Base-by-base conservation (phyloP, 208 protist species). In the Porcisia hertigi region DNA sequence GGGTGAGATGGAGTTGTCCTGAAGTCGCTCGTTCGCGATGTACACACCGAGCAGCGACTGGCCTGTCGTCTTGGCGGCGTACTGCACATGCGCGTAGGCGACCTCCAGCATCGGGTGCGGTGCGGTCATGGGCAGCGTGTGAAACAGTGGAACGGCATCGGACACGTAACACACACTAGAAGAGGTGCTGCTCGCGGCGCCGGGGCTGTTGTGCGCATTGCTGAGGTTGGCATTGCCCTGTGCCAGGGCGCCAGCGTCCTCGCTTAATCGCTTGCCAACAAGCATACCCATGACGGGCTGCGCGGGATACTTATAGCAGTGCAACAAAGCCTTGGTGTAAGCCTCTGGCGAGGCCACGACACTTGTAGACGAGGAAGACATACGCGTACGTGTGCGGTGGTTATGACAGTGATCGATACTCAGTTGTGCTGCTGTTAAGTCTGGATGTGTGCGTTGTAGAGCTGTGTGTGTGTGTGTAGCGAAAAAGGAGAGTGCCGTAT, bases 221-320 rank as follows among this genome's bases (percentile, higher is more conserved):
- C 23, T 66, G 73, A 52, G 49, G 9, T 30, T 53, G 11, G 66
- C 20, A 54, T 52, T 20, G 34, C 62, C 25, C 23, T 67, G 62
- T 41, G 41, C 62, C 34, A 64, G 45, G 14, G 57, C 55, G 60
- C 39, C 54, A 57, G 70, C 69, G 43, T 85, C 73, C 9, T 83
- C 80, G 58, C 71, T 83, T 9, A 92, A 73, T 9, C 89, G 90
- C 81, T 95, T 97, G 43, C 93, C 93, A 20, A 97, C 77, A 18
- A 97, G 87, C 69, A 97, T 85, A 18, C 93, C 93, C 41, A 91
- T 76, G 39, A 97, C 88, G 3, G 93, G 77, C 79, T 95, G 93
- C 1, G 89, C 93, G 41, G 91, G 87, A 75, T 94, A 92, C 81
- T 95, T 97, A 78, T 93, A 92, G 71, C 88, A 89, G 87, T 97